These are phyloP conservation scores for Cerioporus squamosus DNA, from an alignment of 1,284 basidiomycete genomes.

Conservation along the genomic window DNA sequence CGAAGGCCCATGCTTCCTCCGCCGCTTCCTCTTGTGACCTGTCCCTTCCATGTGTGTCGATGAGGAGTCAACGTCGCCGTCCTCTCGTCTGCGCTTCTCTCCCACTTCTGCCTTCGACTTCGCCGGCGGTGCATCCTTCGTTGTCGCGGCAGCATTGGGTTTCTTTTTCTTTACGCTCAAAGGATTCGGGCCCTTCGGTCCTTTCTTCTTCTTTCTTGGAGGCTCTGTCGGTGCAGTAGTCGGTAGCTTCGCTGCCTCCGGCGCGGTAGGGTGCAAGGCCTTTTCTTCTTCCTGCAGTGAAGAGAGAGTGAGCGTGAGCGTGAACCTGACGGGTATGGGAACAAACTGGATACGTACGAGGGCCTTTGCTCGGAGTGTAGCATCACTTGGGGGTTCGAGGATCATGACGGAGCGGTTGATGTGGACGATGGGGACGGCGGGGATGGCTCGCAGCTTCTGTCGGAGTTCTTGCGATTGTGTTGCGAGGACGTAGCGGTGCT, in stretches of 20 bases:
- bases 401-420: slow-evolving; percentile 91
- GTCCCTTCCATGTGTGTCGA: background rate
- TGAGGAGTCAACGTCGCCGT: slow-evolving; percentile 14
- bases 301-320: background rate
- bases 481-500: slow-evolving; percentile 88
- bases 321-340: background rate
- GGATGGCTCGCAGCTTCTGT: slow-evolving; percentile 65
- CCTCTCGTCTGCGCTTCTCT: slow-evolving; percentile 31
- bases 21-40: slow-evolving; percentile 41
- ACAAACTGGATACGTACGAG: slow-evolving; percentile 44
- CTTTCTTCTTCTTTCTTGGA: slow-evolving; percentile 65
- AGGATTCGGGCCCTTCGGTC: slow-evolving; percentile 90
- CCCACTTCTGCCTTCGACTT: slow-evolving; percentile 8
- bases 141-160: slow-evolving; percentile 3
- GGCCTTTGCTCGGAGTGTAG: slow-evolving; percentile 73
- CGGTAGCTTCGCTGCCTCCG: slow-evolving; percentile 48
- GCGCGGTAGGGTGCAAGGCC: slow-evolving; percentile 49
- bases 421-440: slow-evolving; percentile 87
- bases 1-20: slow-evolving; percentile 30
- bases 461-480: slow-evolving; percentile 78
- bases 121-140: background rate
- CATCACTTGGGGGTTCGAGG: slow-evolving; percentile 83
- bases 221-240: slow-evolving; percentile 41
- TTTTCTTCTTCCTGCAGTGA: slow-evolving; percentile 56
- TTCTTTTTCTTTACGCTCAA: slow-evolving; percentile 91